Base-by-base conservation (phyloP, 805 yeast genomes). In the Metschnikowia lachancei region DNA sequence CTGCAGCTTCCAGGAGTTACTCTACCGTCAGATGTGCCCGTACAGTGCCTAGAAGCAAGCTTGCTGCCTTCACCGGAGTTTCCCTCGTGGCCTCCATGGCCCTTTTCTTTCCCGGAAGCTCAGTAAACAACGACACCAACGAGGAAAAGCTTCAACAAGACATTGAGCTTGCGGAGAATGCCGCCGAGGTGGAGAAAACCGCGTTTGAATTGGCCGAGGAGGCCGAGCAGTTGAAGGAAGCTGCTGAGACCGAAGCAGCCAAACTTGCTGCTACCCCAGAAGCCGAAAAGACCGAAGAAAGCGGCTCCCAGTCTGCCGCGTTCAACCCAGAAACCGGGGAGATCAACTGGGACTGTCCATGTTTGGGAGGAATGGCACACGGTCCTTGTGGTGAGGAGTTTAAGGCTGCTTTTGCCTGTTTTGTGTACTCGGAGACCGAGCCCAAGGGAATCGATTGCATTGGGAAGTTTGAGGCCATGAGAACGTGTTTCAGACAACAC, bases 311-410 rank as follows among this genome's bases (percentile, higher is more conserved):
- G 36, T 67, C 69, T 17, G 86, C 89, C 32, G 97, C 98, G 3
- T 92, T 81, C 69, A 81, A 92, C 71, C 97, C 97, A 26, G 96
- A 87, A 60, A 94, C 99, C 2, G 99, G 99, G 26, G 98, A 92
- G 65, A 94, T 94, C 70, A 92, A 94, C 80, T 94, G 99, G 99
- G 98, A 94, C 63, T 94, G 99, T 67, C 98, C 99, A n/a, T 92
- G 98, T 68, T 75, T 94, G 41, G 99, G 98, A 29, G 99, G 99
- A 35, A 89, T 94, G 97, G 98, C 99, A 28, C 77, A 91, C 55
- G 99, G 99, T 0, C 98, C 99, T 46, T 94, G 99, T 72, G 99
- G 99, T 47, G 91, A 83, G 59, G 96, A 90, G 70, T 89, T 89
- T 75, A 89, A 87, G 70, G 89, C 80, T 43, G 98, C 99, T 0